A percentile compares a stretch with the other conserved stretches of the same genome.
Conservation (phyloP, 78 protist species). For the Polysphondylium violaceum region DNA sequence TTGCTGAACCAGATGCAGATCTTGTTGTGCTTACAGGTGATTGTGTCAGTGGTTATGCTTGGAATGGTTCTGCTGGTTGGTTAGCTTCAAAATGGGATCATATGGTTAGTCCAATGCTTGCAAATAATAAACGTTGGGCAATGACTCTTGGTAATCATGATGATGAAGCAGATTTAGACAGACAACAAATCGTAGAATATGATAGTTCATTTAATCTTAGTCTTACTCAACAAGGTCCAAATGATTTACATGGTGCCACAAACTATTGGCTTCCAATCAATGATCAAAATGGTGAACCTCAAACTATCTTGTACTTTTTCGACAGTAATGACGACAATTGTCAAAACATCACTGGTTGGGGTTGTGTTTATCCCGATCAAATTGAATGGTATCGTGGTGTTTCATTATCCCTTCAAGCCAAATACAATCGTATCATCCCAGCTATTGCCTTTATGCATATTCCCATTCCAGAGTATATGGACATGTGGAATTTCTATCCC, state of each 20-base stretch:
- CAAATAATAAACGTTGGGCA: constrained; percentile 51
- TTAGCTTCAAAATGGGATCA: constrained; percentile 13
- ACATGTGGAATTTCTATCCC: constrained; percentile 65
- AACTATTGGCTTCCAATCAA: constrained; percentile 54
- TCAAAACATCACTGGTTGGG: constrained; percentile 77
- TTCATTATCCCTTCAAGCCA: background rate
- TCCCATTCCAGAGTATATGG: constrained; percentile 76
- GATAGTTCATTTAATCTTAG: constrained; percentile 15
- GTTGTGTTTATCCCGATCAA: constrained; percentile 78
- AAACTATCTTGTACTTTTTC: constrained; percentile 43
- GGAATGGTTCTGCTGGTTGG: constrained; percentile 64
- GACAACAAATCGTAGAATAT: constrained; percentile 39
- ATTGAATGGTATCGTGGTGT: constrained; percentile 60
- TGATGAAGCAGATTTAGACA: constrained; percentile 60
- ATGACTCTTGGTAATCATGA: constrained; percentile 70
- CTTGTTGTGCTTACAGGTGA: constrained; percentile 80
- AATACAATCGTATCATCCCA: constrained; percentile 29
- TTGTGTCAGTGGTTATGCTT: constrained; percentile 64
- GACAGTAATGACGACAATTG: constrained; percentile 76
- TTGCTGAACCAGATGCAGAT: constrained; percentile 54
- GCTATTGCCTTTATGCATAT: constrained; percentile 81
- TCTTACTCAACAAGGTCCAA: constrained; percentile 45
- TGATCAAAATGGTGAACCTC: constrained; percentile 9
- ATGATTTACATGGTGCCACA: constrained; percentile 20
- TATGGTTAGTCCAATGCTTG: constrained; percentile 42